These are phyloP conservation scores for Pseudocercospora crystallina DNA, from an alignment of 2,329 filamentous ascomycete species.

Conservation along the genomic window DNA sequence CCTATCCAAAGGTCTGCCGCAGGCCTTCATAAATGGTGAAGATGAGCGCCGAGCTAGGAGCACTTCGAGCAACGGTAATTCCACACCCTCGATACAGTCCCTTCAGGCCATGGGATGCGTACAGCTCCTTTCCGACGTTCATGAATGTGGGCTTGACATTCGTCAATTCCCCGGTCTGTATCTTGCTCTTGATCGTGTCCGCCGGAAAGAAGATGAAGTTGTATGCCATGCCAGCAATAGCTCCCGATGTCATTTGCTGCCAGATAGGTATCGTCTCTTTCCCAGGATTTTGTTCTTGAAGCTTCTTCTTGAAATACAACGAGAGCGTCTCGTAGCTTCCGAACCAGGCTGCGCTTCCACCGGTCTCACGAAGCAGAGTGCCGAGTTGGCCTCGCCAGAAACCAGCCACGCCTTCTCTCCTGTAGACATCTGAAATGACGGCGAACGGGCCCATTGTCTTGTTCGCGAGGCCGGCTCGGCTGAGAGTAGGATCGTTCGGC, in stretches of 20 bases:
- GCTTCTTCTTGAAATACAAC: conserved; percentile 61
- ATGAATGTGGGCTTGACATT: conserved; percentile 63
- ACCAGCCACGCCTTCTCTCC: conserved; percentile 75
- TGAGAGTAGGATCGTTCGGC: conserved; percentile 27
- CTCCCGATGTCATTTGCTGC: conserved; percentile 85
- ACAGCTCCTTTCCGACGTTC: conserved; percentile 71
- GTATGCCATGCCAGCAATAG: conserved; percentile 86
- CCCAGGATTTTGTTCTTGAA: conserved; percentile 32
- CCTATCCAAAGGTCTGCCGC: conserved; percentile 60
- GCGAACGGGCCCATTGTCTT: conserved; percentile 53
- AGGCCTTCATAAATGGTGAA: conserved; percentile 93
- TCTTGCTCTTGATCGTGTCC: conserved; percentile 94
- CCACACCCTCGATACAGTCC: conserved; percentile 93
- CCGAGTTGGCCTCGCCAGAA: conserved; percentile 97
- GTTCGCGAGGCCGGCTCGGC: conserved; percentile 11
- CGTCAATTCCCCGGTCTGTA: conserved; percentile 75
- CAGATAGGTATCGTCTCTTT: conserved; percentile 67
- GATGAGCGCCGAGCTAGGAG: conserved; percentile 96
- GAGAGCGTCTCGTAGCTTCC: conserved; percentile 78
- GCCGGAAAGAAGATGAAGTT: conserved; percentile 98
- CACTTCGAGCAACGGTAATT: conserved; percentile 83
- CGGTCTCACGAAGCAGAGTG: conserved; percentile 89
- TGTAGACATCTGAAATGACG: conserved; percentile 77
- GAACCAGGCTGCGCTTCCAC: conserved; percentile 93
- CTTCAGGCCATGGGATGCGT: conserved; percentile 75